These are phyloP conservation scores for Lipomyces yamanashiensis DNA, from an alignment of 805 yeast species.

Conservation along the genomic window DNA sequence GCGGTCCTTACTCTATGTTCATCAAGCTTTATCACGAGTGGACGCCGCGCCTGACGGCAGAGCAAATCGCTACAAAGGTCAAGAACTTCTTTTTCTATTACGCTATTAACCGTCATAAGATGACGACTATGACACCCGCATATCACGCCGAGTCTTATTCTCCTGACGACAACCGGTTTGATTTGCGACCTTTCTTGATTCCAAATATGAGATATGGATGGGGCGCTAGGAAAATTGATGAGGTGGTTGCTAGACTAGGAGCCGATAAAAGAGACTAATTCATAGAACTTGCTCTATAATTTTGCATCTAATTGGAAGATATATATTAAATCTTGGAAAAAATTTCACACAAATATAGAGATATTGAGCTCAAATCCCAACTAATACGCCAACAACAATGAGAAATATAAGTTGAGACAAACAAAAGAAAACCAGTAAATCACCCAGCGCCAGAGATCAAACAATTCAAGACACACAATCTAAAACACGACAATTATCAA, in stretches of 20 bases:
- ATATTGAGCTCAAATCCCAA: background rate
- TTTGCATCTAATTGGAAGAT: background rate
- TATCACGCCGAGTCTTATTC: slow-evolving; percentile 98
- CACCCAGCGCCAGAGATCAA: slow-evolving; percentile 7
- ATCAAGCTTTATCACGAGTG: slow-evolving; percentile 87
- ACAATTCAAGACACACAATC: background rate
- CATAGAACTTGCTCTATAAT: too few relatives aligned
- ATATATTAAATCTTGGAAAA: background rate
- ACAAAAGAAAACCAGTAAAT: background rate
- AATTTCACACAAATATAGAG: background rate
- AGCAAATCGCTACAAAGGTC: slow-evolving; percentile 87
- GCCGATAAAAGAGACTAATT: slow-evolving; percentile 37
- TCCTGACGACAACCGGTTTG: slow-evolving; percentile 97
- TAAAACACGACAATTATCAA: background rate
- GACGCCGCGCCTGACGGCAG: slow-evolving; percentile 83
- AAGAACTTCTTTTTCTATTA: slow-evolving; percentile 90
- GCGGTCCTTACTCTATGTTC: slow-evolving; percentile 97
- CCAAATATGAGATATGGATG: slow-evolving; percentile 80
- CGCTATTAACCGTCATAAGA: slow-evolving; percentile 94
- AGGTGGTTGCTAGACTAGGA: slow-evolving; percentile 61
- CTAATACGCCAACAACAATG: background rate
- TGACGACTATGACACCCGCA: slow-evolving; percentile 95
- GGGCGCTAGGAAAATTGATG: slow-evolving; percentile 88
- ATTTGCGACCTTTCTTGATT: slow-evolving; percentile 92
- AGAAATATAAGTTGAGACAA: background rate